Base-by-base conservation (phyloP, 2,329 filamentous ascomycete species). In the Fonsecaea pugnacius region DNA sequence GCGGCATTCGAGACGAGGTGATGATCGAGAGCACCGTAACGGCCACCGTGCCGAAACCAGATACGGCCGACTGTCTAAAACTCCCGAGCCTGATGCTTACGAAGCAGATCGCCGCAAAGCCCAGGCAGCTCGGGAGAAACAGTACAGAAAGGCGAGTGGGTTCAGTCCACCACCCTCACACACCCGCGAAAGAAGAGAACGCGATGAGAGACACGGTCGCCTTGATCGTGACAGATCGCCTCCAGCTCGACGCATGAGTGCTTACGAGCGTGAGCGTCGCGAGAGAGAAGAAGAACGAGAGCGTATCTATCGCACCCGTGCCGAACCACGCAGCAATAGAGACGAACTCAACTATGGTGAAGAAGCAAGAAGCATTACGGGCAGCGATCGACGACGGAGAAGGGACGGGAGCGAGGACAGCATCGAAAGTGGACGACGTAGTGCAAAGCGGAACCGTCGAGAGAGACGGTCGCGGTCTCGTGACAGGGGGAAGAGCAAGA, bases 101-200 rank as follows among this genome's bases (percentile, higher is more conserved):
- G 95, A 98, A 78, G 95, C 93, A 65, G 95, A 99, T 75, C 88
- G 95, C 70, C 90, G 92, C 73, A 95, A 94, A 77, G 94, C 94
- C 50, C 93, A 95, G 74, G 92, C 93, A 63, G 93, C 96, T 75
- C 89, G 96, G 54, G 96, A 98, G 79, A 90, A 93, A 70, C 93
- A 96, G 72, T 96, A 96, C 78, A 89, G 91, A 76, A 96, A 95
- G 79, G 87, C 87, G 79, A 90, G 89, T 69, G 80, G 85, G 71
- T 74, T 85, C 69, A 81, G 85, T 70, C 84, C 84, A 16, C 77
- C 80, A 9, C 77, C 77, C 12, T 54, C 82, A 69, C 62, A 75
- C 73, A 43, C 75, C 40, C 70, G 74, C 16, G 72, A 77, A 24
- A 72, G 75, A 43, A 76, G 79, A 35, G 77, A 78, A 57, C 73